phyloP scores from a whole-genome alignment of 768 basidiomycete genomes.

The Mycena alexandri region DNA sequence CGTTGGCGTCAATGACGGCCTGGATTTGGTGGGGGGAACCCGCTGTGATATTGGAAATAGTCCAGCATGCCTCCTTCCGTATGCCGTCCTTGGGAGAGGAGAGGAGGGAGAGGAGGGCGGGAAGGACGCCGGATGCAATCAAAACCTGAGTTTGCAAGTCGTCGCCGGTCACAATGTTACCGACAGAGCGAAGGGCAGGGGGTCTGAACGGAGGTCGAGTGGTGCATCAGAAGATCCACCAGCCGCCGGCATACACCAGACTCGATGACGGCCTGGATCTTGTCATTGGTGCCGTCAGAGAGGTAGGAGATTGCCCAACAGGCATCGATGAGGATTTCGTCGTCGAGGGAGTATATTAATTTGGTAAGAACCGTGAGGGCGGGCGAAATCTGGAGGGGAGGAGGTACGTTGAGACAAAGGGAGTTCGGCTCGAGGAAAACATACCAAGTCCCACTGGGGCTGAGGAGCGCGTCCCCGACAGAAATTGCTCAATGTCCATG shows the following conservation, averaged over 20 bases:
- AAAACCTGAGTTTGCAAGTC: constrained; percentile 99
- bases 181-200: constrained; percentile 98
- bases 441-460: constrained; percentile 96
- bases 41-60: constrained; percentile 98
- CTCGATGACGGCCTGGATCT: constrained; percentile 99
- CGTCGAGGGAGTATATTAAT: constrained; percentile 98
- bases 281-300: constrained; percentile 98
- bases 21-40: constrained; percentile 98
- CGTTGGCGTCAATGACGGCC: constrained; percentile 96
- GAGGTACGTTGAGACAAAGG: constrained; percentile 26
- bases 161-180: constrained; percentile 99
- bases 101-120: constrained; percentile 93
- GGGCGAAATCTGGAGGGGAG: constrained; percentile 85
- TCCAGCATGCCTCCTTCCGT: constrained; percentile 99
- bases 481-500: constrained; percentile 99
- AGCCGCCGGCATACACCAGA: constrained; percentile 97
- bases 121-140: constrained; percentile 96
- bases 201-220: constrained; percentile 95
- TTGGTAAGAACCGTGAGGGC: constrained; percentile 96
- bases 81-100: constrained; percentile 99
- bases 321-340: constrained; percentile 98
- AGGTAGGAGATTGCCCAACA: constrained; percentile 99
- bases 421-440: constrained; percentile 42
- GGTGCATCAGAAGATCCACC: constrained; percentile 97
- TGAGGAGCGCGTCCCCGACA: constrained; percentile 98